Conservation (phyloP, 148 eudicot genomes). For the Cornus suecica region DNA sequence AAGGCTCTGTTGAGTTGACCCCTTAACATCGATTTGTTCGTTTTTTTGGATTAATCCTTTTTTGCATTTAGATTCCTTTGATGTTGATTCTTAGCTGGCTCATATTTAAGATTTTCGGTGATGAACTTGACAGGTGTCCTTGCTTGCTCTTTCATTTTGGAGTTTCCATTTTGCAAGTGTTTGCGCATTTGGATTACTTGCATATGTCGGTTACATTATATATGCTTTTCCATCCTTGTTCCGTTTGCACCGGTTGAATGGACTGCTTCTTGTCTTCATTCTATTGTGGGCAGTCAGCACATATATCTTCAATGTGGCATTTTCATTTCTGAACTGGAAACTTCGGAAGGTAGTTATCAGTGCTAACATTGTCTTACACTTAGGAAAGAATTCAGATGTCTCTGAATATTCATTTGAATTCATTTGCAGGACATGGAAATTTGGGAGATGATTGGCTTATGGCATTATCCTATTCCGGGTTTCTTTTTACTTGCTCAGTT, state of each 20-base stretch:
- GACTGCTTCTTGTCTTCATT: constrained; percentile 91
- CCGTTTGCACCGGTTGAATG: constrained; percentile 87
- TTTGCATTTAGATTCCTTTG: constrained; percentile 10
- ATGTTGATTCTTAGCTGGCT: constrained; percentile 4
- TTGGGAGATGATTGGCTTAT: constrained; percentile 96
- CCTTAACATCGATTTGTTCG: background rate
- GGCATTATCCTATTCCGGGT: constrained; percentile 97
- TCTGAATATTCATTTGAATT: constrained; percentile 11
- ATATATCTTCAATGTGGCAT: constrained; percentile 84
- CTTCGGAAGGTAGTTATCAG: constrained; percentile 61
- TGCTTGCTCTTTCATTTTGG: constrained; percentile 90
- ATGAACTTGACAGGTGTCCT: constrained; percentile 76
- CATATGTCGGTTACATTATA: constrained; percentile 82
- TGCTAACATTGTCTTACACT: constrained; percentile 1
- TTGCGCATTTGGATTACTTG: constrained; percentile 93
- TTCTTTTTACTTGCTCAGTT: constrained; percentile 87
- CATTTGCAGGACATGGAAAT: constrained; percentile 77
- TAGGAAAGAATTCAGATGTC: background rate
- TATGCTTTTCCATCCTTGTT: constrained; percentile 87
- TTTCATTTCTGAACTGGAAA: constrained; percentile 63
- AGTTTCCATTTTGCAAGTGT: constrained; percentile 94
- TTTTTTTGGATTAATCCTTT: background rate
- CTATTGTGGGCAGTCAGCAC: constrained; percentile 93
- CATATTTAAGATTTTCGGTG: constrained; percentile 20
- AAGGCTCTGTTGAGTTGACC: background rate